These are phyloP conservation scores for Kwoniella heveanensis DNA, from an alignment of 768 basidiomycete genomes.

Conservation along the genomic window DNA sequence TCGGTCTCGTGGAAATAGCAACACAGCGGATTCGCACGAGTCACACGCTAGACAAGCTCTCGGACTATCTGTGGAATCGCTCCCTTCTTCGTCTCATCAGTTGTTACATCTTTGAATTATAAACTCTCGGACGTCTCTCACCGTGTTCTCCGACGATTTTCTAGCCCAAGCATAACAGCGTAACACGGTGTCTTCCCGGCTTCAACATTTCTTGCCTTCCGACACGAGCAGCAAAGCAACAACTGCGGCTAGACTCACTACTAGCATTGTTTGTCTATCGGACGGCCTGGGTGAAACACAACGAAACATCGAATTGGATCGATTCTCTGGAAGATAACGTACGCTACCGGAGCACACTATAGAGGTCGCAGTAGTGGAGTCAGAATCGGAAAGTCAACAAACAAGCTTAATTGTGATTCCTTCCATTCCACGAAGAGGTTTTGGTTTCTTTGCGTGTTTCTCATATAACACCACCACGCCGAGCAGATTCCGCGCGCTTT, in stretches of 20 bases:
- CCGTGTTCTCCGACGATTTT: background rate
- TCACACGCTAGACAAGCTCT: background rate
- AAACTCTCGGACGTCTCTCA: background rate
- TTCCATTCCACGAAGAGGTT: too few relatives aligned
- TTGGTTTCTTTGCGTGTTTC: too few relatives aligned
- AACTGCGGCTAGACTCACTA: too few relatives aligned
- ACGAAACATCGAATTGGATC: too few relatives aligned
- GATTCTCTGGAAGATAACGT: too few relatives aligned
- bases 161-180: too few relatives aligned
- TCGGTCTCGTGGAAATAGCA: too few relatives aligned
- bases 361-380: too few relatives aligned
- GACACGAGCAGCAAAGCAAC: background rate
- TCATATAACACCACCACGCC: too few relatives aligned
- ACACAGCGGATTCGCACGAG: background rate
- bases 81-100: background rate
- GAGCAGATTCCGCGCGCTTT: too few relatives aligned
- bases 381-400: background rate
- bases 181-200: background rate
- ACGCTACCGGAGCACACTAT: background rate
- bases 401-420: conserved; percentile 2
- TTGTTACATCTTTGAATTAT: background rate
- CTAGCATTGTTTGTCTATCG: too few relatives aligned
- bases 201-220: background rate
- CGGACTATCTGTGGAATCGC: background rate
- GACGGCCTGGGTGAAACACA: too few relatives aligned